These are phyloP conservation scores for baker's yeast (Saccharomyces cerevisiae) DNA, from an alignment of 805 yeast species.

Conservation along the genomic window DNA sequence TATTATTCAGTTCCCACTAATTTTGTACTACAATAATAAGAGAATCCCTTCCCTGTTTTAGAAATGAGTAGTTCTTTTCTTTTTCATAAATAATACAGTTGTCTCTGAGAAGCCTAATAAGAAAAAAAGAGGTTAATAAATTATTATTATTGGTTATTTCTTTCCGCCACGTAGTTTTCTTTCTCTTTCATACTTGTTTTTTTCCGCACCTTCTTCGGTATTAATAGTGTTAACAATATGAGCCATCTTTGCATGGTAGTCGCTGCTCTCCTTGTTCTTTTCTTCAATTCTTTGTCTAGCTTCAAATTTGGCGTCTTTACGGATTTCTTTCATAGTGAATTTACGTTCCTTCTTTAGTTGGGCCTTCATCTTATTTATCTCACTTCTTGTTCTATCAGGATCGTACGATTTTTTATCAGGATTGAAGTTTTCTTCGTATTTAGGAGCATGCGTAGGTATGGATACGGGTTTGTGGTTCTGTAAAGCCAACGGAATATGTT, in stretches of 20 bases:
- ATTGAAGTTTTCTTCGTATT: conserved; percentile 91
- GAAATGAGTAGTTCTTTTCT: not conserved
- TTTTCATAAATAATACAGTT: not conserved
- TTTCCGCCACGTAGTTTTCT: conserved; percentile 53
- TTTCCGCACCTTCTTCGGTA: conserved; percentile 91
- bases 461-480: conserved; percentile 82
- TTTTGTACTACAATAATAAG: not conserved
- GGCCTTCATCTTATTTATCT: conserved; percentile 70
- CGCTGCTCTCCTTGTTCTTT: conserved; percentile 65
- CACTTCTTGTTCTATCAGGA: conserved; percentile 71
- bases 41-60: not conserved
- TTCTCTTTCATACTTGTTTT: conserved; percentile 85
- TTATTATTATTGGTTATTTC: conserved; percentile 17
- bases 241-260: conserved; percentile 86
- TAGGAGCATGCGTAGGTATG: conserved; percentile 78
- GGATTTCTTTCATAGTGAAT: conserved; percentile 76
- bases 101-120: not conserved
- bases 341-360: conserved; percentile 89
- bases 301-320: conserved; percentile 80
- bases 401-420: conserved; percentile 92
- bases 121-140: not conserved
- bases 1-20: not conserved
- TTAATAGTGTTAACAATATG: conserved; percentile 76
- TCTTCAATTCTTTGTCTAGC: conserved; percentile 77
- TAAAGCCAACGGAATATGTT: conserved; percentile 62